Conservation (phyloP, 331 rosid genomes). For the Malus hybrid region DNA sequence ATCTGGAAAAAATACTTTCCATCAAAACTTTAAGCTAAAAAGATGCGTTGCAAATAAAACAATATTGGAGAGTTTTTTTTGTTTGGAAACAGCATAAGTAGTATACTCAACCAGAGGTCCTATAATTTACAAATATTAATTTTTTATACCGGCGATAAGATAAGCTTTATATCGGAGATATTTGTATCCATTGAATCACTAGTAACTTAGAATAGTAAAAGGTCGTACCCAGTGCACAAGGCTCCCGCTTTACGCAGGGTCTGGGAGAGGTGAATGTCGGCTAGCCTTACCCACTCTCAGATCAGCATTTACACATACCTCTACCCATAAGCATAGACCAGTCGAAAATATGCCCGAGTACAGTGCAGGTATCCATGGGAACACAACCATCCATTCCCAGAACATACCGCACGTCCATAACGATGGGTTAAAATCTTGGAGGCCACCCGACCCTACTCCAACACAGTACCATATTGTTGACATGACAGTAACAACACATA, state of each 20-base stretch:
- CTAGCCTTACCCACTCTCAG: not conserved
- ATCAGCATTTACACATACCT: conserved; percentile 30
- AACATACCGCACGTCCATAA: conserved; percentile 42
- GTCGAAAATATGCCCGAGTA: conserved; percentile 77
- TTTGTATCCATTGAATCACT: not conserved
- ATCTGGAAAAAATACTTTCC: conserved; percentile 25
- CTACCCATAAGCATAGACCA: conserved; percentile 72
- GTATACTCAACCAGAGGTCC: not conserved
- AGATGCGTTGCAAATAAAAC: too few species aligned
- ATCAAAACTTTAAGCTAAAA: not conserved
- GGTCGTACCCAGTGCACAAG: too few species aligned
- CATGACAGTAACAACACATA: conserved; percentile 47
- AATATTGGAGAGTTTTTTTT: not conserved
- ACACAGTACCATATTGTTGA: conserved; percentile 52
- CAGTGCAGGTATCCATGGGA: conserved; percentile 80
- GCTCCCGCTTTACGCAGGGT: too few species aligned
- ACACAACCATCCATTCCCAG: conserved; percentile 44
- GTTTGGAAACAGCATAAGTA: not conserved
- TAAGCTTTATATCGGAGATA: not conserved
- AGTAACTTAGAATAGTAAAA: not conserved
- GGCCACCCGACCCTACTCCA: conserved; percentile 39
- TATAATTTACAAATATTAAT: not conserved
- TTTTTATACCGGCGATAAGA: not conserved
- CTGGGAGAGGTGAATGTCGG: too few species aligned
- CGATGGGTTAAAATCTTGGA: conserved; percentile 25